A percentile compares a stretch with the other conserved stretches of the same genome.
Evolutionary conservation across 805 yeast species (phyloP).

Genomic region (Myxozyma kluyveri): DNA sequence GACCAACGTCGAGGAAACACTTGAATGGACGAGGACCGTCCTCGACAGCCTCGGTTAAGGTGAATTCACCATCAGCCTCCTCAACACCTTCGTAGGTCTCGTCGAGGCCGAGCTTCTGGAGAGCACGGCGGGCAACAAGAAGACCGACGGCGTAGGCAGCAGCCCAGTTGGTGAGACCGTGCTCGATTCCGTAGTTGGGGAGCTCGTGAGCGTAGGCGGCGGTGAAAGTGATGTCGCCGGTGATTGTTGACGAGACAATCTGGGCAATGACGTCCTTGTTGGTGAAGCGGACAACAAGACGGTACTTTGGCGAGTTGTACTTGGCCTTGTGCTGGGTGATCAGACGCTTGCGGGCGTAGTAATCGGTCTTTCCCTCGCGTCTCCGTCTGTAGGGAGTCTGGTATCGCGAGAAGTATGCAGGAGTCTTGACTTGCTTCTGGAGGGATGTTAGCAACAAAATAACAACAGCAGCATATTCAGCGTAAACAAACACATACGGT

Average conservation of each 20-base stretch:
- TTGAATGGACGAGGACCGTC: constrained; percentile 99
- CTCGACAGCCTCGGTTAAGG: constrained; percentile 98
- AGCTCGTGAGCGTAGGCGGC: constrained; percentile 99
- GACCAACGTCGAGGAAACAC: constrained; percentile 98
- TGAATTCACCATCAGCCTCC: constrained; percentile 99
- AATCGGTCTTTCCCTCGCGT: constrained; percentile 99
- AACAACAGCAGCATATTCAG: background rate
- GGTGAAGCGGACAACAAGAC: constrained; percentile 99
- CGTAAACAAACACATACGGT: constrained; percentile 19
- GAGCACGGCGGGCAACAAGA: constrained; percentile 97
- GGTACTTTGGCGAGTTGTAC: constrained; percentile 99
- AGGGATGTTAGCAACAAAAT: background rate
- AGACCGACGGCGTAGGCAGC: constrained; percentile 99
- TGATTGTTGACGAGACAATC: constrained; percentile 92
- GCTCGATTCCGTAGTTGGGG: constrained; percentile 94
- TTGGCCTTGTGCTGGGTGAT: constrained; percentile 99
- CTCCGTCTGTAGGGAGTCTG: constrained; percentile 99
- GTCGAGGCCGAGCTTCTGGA: constrained; percentile 95
- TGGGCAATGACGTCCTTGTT: constrained; percentile 99
- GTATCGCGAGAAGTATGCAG: constrained; percentile 98
- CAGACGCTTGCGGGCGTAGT: constrained; percentile 99
- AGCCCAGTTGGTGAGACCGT: constrained; percentile 99
- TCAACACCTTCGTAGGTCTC: constrained; percentile 98
- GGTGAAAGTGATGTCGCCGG: constrained; percentile 93
- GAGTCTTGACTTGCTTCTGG: constrained; percentile 54